Conservation (phyloP, 306 rosid genomes). For the Alnus glutinosa region DNA sequence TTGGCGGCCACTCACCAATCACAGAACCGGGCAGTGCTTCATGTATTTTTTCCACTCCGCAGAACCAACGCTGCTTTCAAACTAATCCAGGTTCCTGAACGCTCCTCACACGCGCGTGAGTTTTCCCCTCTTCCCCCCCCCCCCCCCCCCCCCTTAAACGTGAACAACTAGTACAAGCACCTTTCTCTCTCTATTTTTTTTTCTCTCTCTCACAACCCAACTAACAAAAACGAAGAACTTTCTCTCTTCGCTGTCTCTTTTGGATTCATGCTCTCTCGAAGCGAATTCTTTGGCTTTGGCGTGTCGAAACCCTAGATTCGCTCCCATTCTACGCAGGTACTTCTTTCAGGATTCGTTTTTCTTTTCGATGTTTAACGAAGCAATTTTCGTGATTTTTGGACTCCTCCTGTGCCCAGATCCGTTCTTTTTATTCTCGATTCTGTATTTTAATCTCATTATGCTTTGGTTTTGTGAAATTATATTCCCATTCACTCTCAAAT, state of each 20-base stretch:
- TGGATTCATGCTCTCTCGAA: conserved; percentile 46
- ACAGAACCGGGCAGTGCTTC: conserved; percentile 20
- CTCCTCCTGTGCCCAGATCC: conserved; percentile 54
- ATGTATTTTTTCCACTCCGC: conserved; percentile 42
- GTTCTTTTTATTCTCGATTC: conserved; percentile 31
- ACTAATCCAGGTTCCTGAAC: conserved; percentile 2
- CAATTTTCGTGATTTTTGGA: conserved; percentile 11
- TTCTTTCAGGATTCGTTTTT: conserved; percentile 38
- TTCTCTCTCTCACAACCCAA: conserved; percentile 41
- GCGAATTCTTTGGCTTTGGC: conserved; percentile 42
- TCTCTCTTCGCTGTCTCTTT: conserved; percentile 33
- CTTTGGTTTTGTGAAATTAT: conserved; percentile 6
- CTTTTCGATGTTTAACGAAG: conserved; percentile 7
- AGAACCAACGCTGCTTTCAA: conserved; percentile 42
- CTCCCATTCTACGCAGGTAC: conserved; percentile 46
- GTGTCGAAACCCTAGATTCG: conserved; percentile 54
- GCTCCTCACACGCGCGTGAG: conserved; percentile 39
- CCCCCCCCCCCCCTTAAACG: conserved; percentile 32
- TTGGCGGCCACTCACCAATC: conserved; percentile 25
- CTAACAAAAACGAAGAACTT: conserved; percentile 45
- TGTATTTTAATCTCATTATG: conserved; percentile 17
- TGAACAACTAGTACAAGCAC: conserved; percentile 50
- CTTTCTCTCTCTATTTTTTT: conserved; percentile 32
- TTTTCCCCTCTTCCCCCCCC: not conserved
- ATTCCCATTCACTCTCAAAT: conserved; percentile 23